Evolutionary conservation across 768 basidiomycete genomes (phyloP).

Genomic region (Pulveroboletus sp.): DNA sequence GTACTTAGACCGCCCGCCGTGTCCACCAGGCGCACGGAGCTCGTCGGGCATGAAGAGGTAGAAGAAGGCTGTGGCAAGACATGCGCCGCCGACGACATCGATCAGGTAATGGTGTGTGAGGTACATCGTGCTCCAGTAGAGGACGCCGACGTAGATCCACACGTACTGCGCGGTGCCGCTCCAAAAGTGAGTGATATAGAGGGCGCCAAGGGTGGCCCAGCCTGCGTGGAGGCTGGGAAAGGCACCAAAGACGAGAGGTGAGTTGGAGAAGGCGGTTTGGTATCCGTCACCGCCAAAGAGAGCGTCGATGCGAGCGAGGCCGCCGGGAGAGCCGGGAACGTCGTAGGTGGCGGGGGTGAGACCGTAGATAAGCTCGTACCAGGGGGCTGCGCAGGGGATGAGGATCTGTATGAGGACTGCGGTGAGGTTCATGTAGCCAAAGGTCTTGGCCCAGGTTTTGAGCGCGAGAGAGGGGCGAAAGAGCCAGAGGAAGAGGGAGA

Average conservation of each 20-base stretch:
- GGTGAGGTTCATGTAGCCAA: constrained; percentile 89
- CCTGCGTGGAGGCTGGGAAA: constrained; percentile 93
- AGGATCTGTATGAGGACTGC: constrained; percentile 87
- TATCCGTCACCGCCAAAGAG: constrained; percentile 77
- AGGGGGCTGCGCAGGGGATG: constrained; percentile 90
- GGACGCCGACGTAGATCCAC: constrained; percentile 78
- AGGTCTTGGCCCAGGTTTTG: constrained; percentile 78
- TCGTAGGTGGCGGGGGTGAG: constrained; percentile 91
- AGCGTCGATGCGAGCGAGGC: constrained; percentile 86
- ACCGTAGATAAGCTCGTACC: constrained; percentile 98
- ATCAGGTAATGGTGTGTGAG: constrained; percentile 98
- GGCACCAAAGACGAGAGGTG: constrained; percentile 94
- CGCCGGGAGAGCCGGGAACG: constrained; percentile 91
- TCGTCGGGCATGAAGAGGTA: constrained; percentile 84
- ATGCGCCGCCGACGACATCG: constrained; percentile 92
- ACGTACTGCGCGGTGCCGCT: constrained; percentile 59
- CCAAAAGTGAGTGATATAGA: constrained; percentile 96
- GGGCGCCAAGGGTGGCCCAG: constrained; percentile 84
- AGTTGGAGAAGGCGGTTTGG: constrained; percentile 73
- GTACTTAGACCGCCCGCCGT: constrained; percentile 51
- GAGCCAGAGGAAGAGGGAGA: constrained; percentile 84
- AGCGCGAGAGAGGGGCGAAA: constrained; percentile 79
- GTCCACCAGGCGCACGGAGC: constrained; percentile 52
- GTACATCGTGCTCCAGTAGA: constrained; percentile 99
- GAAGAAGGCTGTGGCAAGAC: constrained; percentile 83